Evolutionary conservation across 306 rosid genomes (phyloP).

Genomic region (Sechiopsis laciniata): DNA sequence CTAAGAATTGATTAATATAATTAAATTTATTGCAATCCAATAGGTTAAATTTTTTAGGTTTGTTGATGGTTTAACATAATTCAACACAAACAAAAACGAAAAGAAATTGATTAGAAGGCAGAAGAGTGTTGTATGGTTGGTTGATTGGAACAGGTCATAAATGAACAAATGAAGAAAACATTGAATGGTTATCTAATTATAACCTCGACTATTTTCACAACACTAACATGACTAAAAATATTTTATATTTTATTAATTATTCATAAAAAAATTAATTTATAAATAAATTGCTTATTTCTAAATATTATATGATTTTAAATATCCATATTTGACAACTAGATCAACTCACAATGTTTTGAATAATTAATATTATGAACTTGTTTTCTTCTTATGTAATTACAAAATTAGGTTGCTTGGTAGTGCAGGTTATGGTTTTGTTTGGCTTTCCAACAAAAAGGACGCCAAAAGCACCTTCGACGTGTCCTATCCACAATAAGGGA

Average conservation of each 20-base stretch:
- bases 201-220: too few species aligned
- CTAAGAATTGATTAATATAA: too few species aligned
- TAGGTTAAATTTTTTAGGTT: too few species aligned
- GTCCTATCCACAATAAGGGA: slow-evolving; percentile 9
- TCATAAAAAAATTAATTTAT: too few species aligned
- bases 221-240: too few species aligned
- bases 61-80: too few species aligned
- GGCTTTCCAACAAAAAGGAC: slow-evolving; percentile 15
- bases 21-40: too few species aligned
- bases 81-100: slow-evolving; percentile 4
- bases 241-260: too few species aligned
- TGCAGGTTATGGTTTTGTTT: slow-evolving; percentile 13
- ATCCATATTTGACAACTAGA: too few species aligned
- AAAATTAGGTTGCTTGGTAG: slow-evolving; percentile 18
- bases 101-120: neutral
- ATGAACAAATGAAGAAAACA: slow-evolving; percentile 7
- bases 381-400: neutral
- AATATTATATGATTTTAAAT: too few species aligned
- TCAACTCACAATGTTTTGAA: too few species aligned
- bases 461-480: slow-evolving; percentile 7
- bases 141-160: neutral
- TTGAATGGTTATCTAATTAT: slow-evolving; percentile 16
- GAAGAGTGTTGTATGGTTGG: neutral
- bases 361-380: neutral
- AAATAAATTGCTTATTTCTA: too few species aligned